phyloP scores from a whole-genome alignment of 768 basidiomycete genomes.

The Auricularia cornea region DNA sequence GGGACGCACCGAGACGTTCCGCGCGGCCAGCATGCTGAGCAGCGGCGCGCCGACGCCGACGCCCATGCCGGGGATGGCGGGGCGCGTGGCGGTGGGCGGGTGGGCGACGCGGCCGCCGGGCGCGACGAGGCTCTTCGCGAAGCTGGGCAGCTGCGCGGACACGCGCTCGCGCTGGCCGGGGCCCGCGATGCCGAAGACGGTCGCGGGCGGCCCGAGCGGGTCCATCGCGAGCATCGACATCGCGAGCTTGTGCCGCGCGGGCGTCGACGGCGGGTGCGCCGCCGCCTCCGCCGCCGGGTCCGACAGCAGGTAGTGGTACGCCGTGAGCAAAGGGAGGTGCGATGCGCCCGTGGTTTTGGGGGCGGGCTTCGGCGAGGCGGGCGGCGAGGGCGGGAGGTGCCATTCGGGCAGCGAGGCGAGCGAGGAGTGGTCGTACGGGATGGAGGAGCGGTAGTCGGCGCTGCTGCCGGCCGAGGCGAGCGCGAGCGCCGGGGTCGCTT shows the following conservation, averaged over 20 bases:
- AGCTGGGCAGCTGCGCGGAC: background rate
- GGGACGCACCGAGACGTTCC: background rate
- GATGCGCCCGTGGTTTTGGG: constrained; percentile 35
- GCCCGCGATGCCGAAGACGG: background rate
- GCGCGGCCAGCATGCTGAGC: background rate
- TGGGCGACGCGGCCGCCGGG: background rate
- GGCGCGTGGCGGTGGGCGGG: background rate
- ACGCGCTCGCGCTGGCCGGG: background rate
- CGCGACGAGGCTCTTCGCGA: background rate
- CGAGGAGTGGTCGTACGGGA: constrained; percentile 68
- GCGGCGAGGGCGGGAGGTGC: constrained; percentile 48
- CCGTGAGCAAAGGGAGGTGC: constrained; percentile 55
- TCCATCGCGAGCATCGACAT: constrained; percentile 49
- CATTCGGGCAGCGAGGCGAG: constrained; percentile 57
- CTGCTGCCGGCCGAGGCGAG: constrained; percentile 45
- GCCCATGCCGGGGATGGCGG: background rate
- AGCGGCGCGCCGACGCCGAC: background rate
- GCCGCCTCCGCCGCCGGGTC: constrained; percentile 45
- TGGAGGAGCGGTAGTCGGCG: constrained; percentile 45
- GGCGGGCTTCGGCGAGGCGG: constrained; percentile 16
- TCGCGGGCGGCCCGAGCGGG: background rate
- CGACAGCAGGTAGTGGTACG: constrained; percentile 69
- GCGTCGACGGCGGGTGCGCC: constrained; percentile 40
- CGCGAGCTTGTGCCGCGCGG: constrained; percentile 65
- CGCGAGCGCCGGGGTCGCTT: constrained; percentile 26